Percentiles rank a stretch among this genome's conserved stretches.
phyloP scores from a whole-genome alignment of 2,329 filamentous ascomycete species.

The Talaromyces funiculosus region DNA sequence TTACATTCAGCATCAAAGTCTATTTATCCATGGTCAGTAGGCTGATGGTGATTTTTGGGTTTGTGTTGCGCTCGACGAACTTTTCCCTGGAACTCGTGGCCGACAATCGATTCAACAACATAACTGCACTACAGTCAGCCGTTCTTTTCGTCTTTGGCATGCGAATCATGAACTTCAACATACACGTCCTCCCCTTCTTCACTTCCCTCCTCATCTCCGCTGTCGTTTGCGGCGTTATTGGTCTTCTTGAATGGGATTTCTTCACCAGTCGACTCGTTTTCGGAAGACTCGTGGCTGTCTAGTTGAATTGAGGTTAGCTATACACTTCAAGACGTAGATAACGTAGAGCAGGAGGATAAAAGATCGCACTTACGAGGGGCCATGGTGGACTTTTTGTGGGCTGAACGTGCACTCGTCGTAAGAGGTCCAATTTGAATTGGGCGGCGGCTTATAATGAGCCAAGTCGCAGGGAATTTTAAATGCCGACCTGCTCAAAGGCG shows the following conservation, averaged over 20 bases:
- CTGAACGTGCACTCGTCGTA: constrained; percentile 2
- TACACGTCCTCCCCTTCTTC: constrained; percentile 11
- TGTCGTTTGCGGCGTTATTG: constrained; percentile 19
- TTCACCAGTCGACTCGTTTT: constrained; percentile 33
- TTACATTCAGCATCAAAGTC: constrained; percentile 39
- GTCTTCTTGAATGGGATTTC: constrained; percentile 30
- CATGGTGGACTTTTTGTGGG: constrained; percentile 25
- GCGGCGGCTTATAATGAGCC: not conserved
- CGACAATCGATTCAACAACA: constrained; percentile 36
- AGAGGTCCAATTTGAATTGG: constrained; percentile 9
- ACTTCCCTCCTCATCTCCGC: constrained; percentile 28
- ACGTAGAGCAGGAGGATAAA: constrained; percentile 14
- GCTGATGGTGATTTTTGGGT: not conserved
- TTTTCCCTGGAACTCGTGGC: constrained; percentile 32
- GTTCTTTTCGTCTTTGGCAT: not conserved
- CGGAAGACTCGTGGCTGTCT: constrained; percentile 32
- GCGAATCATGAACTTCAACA: not conserved
- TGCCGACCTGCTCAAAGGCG: not conserved
- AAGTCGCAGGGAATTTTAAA: not conserved
- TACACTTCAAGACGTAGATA: not conserved
- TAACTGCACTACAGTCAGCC: constrained; percentile 25
- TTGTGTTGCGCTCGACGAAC: constrained; percentile 22
- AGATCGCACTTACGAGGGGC: constrained; percentile 33
- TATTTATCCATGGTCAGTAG: constrained; percentile 17
- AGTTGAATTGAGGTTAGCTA: not conserved